Evolutionary conservation across 2,329 filamentous ascomycete species (phyloP), one percentile per base, ranked within the genome.

Genomic region (Zopfia rhizophila): DNA sequence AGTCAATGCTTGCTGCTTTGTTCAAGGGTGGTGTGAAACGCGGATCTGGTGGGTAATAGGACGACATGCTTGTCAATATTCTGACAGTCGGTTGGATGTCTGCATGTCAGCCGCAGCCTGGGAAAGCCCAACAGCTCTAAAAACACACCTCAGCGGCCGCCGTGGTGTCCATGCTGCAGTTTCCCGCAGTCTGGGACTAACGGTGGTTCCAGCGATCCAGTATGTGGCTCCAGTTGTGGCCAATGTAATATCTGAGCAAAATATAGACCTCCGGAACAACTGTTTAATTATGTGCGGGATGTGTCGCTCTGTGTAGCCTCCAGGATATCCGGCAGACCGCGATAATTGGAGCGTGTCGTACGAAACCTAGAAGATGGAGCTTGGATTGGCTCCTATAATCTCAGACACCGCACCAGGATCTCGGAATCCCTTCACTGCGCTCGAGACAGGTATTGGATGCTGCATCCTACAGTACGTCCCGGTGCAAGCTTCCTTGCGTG

Each of bases 171-270:
- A 59, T 58, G 63, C 55, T 58, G 58, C 56, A 54, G 46, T 53
- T 55, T 63, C 66, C 66, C 63, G 58, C 45, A 38, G 46, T 30
- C 58, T 65, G 65, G 68, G 56, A 67, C 61, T 56, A 71, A 70
- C 68, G 66, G 65, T 55, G 52, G 55, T 69, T 62, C 66, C 68
- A 69, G 44, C 66, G 58, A 63, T 58, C 36, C 42, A 61, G 46
- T n/a, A 7, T 59, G 61, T 69, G 68, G 66, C 66, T 68, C 59
- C 59, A 63, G 60, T 48, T 31, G 63, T 69, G 59, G 35, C 53
- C 59, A 51, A 37, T 48, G 41, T 38, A 38, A 52, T 61, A 53
- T 59, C 56, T 56, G 54, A 50, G 38, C 48, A 50, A 24, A 48
- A 33, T 38, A 51, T 57, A 40, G 45, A 39, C 23, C 43, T 52